phyloP scores from a whole-genome alignment of 2,329 filamentous ascomycete species.

The Trichoderma sp. region DNA sequence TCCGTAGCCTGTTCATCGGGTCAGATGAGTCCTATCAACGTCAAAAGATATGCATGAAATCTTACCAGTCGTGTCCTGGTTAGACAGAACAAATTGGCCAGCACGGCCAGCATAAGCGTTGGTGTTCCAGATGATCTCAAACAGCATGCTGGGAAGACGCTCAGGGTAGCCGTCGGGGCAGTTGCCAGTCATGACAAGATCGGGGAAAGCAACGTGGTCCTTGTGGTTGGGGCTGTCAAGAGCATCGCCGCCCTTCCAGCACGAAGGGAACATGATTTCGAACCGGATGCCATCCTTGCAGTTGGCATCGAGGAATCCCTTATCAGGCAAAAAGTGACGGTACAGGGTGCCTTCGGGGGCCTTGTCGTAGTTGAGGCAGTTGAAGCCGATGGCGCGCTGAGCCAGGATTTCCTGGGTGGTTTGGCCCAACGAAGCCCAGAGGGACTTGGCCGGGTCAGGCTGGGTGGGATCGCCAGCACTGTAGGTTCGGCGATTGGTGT shows the following conservation, averaged over 20 bases:
- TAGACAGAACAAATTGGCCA: conserved; percentile 74
- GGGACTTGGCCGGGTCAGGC: conserved; percentile 66
- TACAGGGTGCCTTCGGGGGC: conserved; percentile 72
- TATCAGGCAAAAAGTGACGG: conserved; percentile 80
- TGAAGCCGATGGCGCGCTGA: conserved; percentile 89
- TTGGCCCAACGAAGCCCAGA: conserved; percentile 66
- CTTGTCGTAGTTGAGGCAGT: conserved; percentile 81
- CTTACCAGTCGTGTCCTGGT: conserved; percentile 74
- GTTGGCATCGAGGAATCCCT: conserved; percentile 75
- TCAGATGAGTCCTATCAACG: not conserved
- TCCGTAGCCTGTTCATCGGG: conserved; percentile 59
- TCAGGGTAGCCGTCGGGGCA: conserved; percentile 71
- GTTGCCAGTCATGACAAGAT: conserved; percentile 71
- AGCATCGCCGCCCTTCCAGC: conserved; percentile 77
- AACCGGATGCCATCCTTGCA: conserved; percentile 81
- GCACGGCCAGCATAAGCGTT: conserved; percentile 61
- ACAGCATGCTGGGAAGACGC: conserved; percentile 76
- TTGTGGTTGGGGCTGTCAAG: conserved; percentile 57
- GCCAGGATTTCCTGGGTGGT: conserved; percentile 68
- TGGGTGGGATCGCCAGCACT: conserved; percentile 67
- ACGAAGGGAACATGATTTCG: conserved; percentile 86
- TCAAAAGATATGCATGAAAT: conserved; percentile 11
- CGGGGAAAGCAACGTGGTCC: conserved; percentile 76
- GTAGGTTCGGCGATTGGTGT: conserved; percentile 69
- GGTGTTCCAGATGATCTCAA: conserved; percentile 83